Evolutionary conservation across 257 asterid genomes (phyloP).

Genomic region (Datura wrightii): DNA sequence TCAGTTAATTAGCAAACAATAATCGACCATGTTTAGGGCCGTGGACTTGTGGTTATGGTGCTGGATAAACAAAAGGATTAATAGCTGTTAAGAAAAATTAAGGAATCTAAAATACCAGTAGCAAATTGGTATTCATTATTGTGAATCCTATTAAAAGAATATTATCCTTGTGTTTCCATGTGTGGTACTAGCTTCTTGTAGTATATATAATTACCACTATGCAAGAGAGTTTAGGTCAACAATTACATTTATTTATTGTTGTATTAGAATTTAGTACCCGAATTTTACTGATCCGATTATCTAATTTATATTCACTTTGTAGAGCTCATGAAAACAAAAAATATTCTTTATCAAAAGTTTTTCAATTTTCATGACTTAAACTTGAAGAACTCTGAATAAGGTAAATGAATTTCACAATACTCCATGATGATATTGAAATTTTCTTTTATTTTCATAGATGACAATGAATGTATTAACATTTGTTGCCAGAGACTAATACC

Average conservation of each 20-base stretch:
- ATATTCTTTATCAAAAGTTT: background rate
- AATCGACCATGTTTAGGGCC: background rate
- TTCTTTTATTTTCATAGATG: too few species aligned
- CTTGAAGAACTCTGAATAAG: background rate
- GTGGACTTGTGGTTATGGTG: background rate
- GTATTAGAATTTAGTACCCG: background rate
- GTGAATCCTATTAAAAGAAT: background rate
- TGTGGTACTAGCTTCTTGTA: background rate
- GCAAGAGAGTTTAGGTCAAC: background rate
- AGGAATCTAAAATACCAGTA: background rate
- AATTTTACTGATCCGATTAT: background rate
- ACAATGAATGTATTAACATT: too few species aligned
- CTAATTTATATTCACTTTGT: background rate
- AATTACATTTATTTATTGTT: too few species aligned
- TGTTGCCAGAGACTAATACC: background rate
- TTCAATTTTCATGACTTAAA: too few species aligned
- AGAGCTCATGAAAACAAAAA: background rate
- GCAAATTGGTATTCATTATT: background rate
- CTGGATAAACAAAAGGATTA: too few species aligned
- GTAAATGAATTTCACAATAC: background rate
- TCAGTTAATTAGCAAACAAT: background rate
- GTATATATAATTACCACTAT: constrained; percentile 3
- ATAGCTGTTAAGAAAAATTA: too few species aligned
- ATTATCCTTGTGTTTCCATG: constrained; percentile 14
- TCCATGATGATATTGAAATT: background rate